Evolutionary conservation across 1,284 basidiomycete genomes (phyloP), one percentile per base, ranked within the genome.

Genomic region (Thelephora terrestris): DNA sequence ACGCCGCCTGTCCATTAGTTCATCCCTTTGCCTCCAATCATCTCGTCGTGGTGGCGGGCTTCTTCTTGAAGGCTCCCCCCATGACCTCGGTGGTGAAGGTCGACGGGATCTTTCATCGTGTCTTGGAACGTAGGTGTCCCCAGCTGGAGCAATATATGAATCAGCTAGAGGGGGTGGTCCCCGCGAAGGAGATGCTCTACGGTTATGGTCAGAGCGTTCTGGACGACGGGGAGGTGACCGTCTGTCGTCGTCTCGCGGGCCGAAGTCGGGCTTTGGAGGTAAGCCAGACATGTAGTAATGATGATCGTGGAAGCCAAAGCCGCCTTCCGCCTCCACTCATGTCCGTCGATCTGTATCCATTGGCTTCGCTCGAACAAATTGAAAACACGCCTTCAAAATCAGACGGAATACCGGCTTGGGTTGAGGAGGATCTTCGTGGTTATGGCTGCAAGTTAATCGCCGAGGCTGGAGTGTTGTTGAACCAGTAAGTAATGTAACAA

Each of bases 391-490:
- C 93, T 0, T 97, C 93, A 0, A 61, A 70, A 21, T 71, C 78
- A 47, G 93, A 98, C 70, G 91, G 89, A 0, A 74, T 99, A 14
- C 82, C 91, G 0, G 59, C 62, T 18, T 79, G 85, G 16, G 65
- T 97, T 9, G 95, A 98, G 61, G 79, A 85, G 48, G 91, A 95
- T 58, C 74, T 98, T 29, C 73, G 93, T 43, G 81, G 83, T 1
- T 91, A 85, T 60, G 91, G 90, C 17, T 94, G 90, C 63, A 90
- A 93, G 66, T 72, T 97, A 50, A 94, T 99, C 27, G 92, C 97
- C 59, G 86, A 97, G 66, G 92, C 93, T 3, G 95, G 94, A 24
- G 75, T 94, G 42, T 75, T 98, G 45, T 73, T 98, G 49, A 81
- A 83, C 60, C 84, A 95, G 87, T 94, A 59, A 60, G 85, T 67